Conservation (phyloP, 1,284 basidiomycete genomes). For the Cutaneotrichosporon daszewskae region DNA sequence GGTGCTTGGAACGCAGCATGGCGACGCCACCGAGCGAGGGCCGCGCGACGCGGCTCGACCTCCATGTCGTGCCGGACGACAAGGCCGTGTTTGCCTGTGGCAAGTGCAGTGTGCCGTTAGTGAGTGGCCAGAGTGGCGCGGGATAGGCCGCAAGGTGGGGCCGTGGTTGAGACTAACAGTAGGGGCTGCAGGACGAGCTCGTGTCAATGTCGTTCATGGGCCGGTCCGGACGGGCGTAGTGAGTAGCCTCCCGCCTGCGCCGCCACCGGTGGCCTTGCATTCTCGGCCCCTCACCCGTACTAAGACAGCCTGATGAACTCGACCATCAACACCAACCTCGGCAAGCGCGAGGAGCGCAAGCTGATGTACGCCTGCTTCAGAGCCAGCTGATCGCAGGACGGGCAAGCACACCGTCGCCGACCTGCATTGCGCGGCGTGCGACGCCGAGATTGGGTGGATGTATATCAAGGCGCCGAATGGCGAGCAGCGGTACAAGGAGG, state of each 20-base stretch:
- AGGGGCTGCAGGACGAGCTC: constrained; percentile 46
- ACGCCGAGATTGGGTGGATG: constrained; percentile 42
- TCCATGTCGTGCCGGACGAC: constrained; percentile 36
- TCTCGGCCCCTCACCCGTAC: neutral
- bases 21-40: too few relatives aligned
- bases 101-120: too few relatives aligned
- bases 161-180: constrained; percentile 1
- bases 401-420: constrained; percentile 46
- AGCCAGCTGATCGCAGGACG: constrained; percentile 27
- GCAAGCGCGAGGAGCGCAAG: constrained; percentile 40
- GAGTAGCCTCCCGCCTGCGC: constrained; percentile 8
- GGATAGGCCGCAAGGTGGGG: too few relatives aligned
- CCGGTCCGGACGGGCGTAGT: constrained; percentile 45
- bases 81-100: constrained; percentile 39
- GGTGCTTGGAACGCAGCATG: too few relatives aligned
- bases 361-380: constrained; percentile 28
- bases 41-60: constrained; percentile 22
- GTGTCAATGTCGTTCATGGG: constrained; percentile 46
- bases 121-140: too few relatives aligned
- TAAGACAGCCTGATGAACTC: constrained; percentile 45
- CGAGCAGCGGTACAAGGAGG: constrained; percentile 47
- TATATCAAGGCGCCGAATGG: constrained; percentile 44
- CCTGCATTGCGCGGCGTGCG: constrained; percentile 39
- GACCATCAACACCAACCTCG: constrained; percentile 45
- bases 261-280: neutral